A percentile compares a stretch with the other conserved stretches of the same genome.
Evolutionary conservation across 1,284 basidiomycete species (phyloP).

Genomic region (Blastosporella zonata): DNA sequence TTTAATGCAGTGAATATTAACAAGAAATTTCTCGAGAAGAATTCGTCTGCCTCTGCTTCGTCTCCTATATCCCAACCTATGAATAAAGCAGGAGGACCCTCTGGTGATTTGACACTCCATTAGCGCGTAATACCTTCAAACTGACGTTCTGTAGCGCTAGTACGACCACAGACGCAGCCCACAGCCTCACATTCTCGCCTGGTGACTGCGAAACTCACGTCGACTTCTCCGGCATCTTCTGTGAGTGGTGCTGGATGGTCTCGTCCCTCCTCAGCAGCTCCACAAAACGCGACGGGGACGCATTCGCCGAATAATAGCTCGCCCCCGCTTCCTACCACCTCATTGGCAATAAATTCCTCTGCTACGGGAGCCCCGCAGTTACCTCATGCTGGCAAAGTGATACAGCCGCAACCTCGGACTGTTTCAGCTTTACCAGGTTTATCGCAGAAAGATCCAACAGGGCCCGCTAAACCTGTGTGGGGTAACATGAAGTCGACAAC

Average conservation of each 20-base stretch:
- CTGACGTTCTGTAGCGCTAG: slow-evolving; percentile 32
- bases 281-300: slow-evolving; percentile 44
- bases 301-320: slow-evolving; percentile 42
- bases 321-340: slow-evolving; percentile 42
- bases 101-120: slow-evolving; percentile 40
- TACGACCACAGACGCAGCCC: slow-evolving; percentile 53
- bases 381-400: slow-evolving; percentile 59
- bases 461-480: slow-evolving; percentile 56
- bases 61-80: slow-evolving; percentile 37
- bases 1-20: slow-evolving; percentile 88
- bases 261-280: slow-evolving; percentile 68
- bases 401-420: slow-evolving; percentile 63
- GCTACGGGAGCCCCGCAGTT: slow-evolving; percentile 43
- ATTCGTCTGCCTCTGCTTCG: slow-evolving; percentile 49
- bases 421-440: slow-evolving; percentile 33
- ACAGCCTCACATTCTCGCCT: slow-evolving; percentile 69
- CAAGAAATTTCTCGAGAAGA: slow-evolving; percentile 92
- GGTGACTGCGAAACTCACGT: slow-evolving; percentile 83
- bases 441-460: slow-evolving; percentile 40
- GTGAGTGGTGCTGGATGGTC: slow-evolving; percentile 71
- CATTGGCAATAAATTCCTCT: slow-evolving; percentile 29
- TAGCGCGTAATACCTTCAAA: slow-evolving; percentile 5
- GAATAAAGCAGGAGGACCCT: slow-evolving; percentile 47
- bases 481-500: slow-evolving; percentile 46
- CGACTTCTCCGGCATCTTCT: slow-evolving; percentile 50